Conservation (phyloP, 257 asterid species). For the Rehmannia glutinosa region DNA sequence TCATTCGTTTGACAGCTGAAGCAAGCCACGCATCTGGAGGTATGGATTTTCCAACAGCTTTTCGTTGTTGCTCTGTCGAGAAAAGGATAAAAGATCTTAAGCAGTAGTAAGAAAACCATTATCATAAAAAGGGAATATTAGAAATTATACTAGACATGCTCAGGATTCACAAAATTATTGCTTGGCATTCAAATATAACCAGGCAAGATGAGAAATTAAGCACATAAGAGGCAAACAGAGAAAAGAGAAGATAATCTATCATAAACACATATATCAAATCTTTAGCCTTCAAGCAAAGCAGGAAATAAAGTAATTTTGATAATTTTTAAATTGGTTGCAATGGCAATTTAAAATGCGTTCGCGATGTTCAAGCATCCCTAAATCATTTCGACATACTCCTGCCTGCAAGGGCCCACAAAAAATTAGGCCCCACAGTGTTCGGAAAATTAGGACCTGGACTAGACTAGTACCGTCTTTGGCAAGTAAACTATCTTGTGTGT, state of each 20-base stretch:
- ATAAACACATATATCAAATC: slow-evolving; percentile 4
- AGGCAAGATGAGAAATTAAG: slow-evolving; percentile 8
- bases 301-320: no score
- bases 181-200: not conserved
- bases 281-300: not conserved
- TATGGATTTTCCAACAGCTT: slow-evolving; percentile 97
- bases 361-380: not conserved
- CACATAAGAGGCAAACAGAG: not conserved
- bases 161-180: slow-evolving; percentile 8
- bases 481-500: not conserved
- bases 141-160: slow-evolving; percentile 4
- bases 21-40: slow-evolving; percentile 97
- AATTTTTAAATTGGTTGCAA: not conserved
- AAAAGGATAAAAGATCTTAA: slow-evolving; percentile 26
- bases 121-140: not conserved
- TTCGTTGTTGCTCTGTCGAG: slow-evolving; percentile 96
- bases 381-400: not conserved
- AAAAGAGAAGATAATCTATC: slow-evolving; percentile 1
- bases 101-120: slow-evolving; percentile 13
- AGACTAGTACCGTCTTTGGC: not conserved
- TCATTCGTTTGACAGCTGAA: slow-evolving; percentile 74
- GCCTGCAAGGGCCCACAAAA: not conserved
- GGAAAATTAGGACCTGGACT: not conserved
- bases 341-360: not conserved
- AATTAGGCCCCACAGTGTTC: not conserved